Base-by-base conservation (phyloP, 441 rosid genomes). In the Cnidoscolus chayamansa region DNA sequence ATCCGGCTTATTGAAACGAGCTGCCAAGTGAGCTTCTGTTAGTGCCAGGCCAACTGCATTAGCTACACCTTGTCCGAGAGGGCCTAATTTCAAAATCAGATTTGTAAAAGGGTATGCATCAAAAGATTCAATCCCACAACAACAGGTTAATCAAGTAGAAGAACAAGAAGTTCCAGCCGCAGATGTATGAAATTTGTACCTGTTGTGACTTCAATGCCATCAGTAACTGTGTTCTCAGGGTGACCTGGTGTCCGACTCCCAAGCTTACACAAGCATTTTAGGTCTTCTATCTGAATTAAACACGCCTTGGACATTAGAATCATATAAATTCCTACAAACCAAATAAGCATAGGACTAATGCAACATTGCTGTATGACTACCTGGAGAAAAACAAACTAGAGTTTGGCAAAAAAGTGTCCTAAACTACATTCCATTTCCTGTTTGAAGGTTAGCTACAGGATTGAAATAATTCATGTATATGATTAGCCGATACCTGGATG, bases 41-140 rank as follows among this genome's bases (percentile, higher is more conserved):
- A 80, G 71, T 57, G 85, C 83, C 30, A 80, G 65, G 19, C 80
- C 81, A 8, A 80, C 80, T 30, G 85, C 85, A 73, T 80, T 82
- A 15, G 85, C 76, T 40, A 77, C 79, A 65, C 78, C 83, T 67
- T 79, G 83, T 72, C 85, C 81, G 10, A 79, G 81, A 20, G 81
- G 81, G 12, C 81, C 83, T 80, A 53, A 63, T 20, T 37, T 47
- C 45, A 35, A 11, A 64, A 68, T 12, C 65, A 57, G 3, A 56
- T 19, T 1, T 20, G 15, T 20, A 17, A 40, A 62, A 51, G 17
- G 35, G 20, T 32, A 32, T 5, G 19, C 30, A 53, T 49, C 1
- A 31, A 35, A 31, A 62, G 8, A 0, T 11, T 35, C 4, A 40
- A 40, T 40, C 45, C 45, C 45, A 40, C 45, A 40, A 40, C 45